phyloP scores from a whole-genome alignment of 1,284 basidiomycete genomes.

The Ustilago vetiveriae region DNA sequence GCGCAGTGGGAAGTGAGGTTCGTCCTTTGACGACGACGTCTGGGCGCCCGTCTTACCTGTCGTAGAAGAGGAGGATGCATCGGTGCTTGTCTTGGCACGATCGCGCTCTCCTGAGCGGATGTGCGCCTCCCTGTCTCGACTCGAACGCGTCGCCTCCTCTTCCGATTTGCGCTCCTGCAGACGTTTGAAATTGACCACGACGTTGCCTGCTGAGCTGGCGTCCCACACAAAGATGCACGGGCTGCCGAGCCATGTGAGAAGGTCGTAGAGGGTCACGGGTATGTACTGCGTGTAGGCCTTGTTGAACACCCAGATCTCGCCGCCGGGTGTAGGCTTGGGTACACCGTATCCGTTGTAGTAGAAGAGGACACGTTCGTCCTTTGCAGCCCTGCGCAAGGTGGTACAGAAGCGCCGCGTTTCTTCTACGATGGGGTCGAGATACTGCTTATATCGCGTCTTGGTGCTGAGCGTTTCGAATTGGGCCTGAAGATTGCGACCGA shows the following conservation, averaged over 20 bases:
- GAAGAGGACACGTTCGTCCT: constrained; percentile 92
- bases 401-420: constrained; percentile 91
- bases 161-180: constrained; percentile 86
- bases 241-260: constrained; percentile 83
- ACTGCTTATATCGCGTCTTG: constrained; percentile 74
- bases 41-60: constrained; percentile 19
- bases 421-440: constrained; percentile 93
- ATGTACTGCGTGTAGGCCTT: constrained; percentile 98
- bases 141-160: constrained; percentile 71
- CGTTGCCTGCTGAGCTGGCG: constrained; percentile 92
- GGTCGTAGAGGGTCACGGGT: constrained; percentile 89
- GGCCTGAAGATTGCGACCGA: constrained; percentile 89
- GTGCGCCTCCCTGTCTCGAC: constrained; percentile 66
- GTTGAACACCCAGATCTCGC: constrained; percentile 99
- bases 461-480: constrained; percentile 89
- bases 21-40: constrained; percentile 37
- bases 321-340: constrained; percentile 93
- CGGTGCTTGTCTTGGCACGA: constrained; percentile 9
- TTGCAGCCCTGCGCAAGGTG: constrained; percentile 83
- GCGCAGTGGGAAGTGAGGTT: constrained; percentile 74
- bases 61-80: constrained; percentile 18
- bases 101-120: constrained; percentile 21
- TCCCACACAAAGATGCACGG: constrained; percentile 99
- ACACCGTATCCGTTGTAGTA: constrained; percentile 99
- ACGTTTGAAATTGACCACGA: constrained; percentile 88